A percentile compares a stretch with the other conserved stretches of the same genome.
Evolutionary conservation across 108 stramenopile genomes (phyloP).

Genomic region (Parmales sp.): DNA sequence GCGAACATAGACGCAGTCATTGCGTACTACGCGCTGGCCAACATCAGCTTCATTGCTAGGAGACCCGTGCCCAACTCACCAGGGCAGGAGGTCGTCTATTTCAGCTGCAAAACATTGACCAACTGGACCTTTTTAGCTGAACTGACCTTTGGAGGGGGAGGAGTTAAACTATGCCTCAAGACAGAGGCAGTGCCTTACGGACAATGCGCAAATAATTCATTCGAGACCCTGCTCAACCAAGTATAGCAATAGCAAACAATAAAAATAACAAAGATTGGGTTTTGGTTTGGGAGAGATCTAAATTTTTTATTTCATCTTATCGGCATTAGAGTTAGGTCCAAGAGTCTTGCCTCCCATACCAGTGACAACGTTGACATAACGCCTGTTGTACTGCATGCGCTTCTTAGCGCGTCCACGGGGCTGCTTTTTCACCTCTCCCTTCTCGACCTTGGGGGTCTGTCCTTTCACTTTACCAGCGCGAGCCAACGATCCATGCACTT

Average conservation of each 20-base stretch:
- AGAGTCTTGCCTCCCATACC: conserved; percentile 94
- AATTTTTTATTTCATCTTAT: conserved; percentile 80
- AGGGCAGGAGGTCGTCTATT: conserved; percentile 87
- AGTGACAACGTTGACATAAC: conserved; percentile 96
- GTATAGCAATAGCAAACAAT: too few relatives aligned
- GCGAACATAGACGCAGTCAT: conserved; percentile 55
- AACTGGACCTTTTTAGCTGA: conserved; percentile 74
- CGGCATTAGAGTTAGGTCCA: conserved; percentile 96
- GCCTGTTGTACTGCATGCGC: conserved; percentile 98
- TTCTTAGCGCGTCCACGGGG: conserved; percentile 98
- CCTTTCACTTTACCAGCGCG: conserved; percentile 99
- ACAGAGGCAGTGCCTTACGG: conserved; percentile 63
- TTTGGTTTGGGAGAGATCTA: too few relatives aligned
- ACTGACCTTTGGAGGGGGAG: conserved; percentile 85
- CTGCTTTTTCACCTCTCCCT: conserved; percentile 89
- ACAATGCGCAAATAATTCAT: conserved; percentile 54
- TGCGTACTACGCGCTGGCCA: conserved; percentile 60
- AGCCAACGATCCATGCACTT: conserved; percentile 99
- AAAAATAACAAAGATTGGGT: too few relatives aligned
- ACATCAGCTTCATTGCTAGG: conserved; percentile 81
- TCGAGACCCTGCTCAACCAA: conserved; percentile 64
- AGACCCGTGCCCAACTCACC: conserved; percentile 79
- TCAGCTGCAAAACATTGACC: conserved; percentile 63
- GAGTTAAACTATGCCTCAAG: conserved; percentile 83
- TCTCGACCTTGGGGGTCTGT: conserved; percentile 97